Evolutionary conservation across 129 eudicot species (phyloP), one percentile per base, ranked within the genome.

Genomic region (Cynara cardunculus): DNA sequence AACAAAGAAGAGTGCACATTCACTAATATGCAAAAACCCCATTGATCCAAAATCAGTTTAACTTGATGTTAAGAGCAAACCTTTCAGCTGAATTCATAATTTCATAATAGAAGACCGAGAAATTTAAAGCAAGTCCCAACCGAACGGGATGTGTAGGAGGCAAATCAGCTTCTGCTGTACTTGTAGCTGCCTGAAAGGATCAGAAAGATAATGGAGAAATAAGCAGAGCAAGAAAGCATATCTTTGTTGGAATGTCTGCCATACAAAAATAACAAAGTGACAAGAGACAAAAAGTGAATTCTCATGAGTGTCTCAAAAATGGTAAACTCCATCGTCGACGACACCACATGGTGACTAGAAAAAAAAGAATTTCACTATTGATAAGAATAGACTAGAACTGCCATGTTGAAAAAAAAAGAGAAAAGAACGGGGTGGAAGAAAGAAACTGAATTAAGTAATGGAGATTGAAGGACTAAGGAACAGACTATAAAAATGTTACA

Each of bases 121-220:
- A 90, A 84, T 87, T 90, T 69, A 90, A 53, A 31, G 90, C 91
- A 69, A 87, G 76, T 62, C 94, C 94, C 88, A 87, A 70, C 9
- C 94, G 91, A 46, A 90, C 87, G 14, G 90, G 94, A 59, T 87
- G 94, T 26, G 91, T 90, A 61, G 94, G 84, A 65, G 90, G 84
- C 74, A 87, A 88, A 16, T 90, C 94, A 81, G 89, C 76, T 78
- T 90, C 91, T 1, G 91, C 89, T 2, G 90, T 70, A 68, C 49
- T 82, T 8, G 91, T 83, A 59, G 89, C 94, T 18, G 91, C 82
- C 93, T 89, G 86, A 84, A 75, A 82, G 21, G n/a, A 72, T 19
- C 21, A 72, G 25, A 73, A 59, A 37, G 4, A 80, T 18, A 11
- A 64, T 30, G 28, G 56, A 34, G 9, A 56, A 30, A 71, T 26